Base-by-base conservation (phyloP, 345 rosid species). In the Physaria fendleri region DNA sequence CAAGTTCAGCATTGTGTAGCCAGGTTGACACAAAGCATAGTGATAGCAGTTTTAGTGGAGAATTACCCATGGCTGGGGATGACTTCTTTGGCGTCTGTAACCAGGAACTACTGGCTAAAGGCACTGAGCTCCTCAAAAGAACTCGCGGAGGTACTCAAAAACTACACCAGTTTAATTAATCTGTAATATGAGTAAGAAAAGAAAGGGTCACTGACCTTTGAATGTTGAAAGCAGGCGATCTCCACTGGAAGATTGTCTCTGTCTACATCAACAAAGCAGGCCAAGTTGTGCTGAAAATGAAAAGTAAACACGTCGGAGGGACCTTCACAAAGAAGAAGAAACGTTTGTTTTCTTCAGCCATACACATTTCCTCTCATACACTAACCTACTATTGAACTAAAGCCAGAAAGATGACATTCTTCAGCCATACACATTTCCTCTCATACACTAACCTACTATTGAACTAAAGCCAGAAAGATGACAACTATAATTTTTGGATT, bases 231-330 rank as follows among this genome's bases (percentile, higher is more conserved):
- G 64, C 89, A 93, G 99, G 95, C 30, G 99, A 89, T 52, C 88
- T 93, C 66, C 99, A 89, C 67, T 93, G 94, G 95, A 89, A 93
- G 71, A 45, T 85, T 37, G 91, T 89, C 14, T 86, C 89, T n/a
- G 91, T 82, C 54, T 85, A 93, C 65, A 79, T 86, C 35, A 83
- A 86, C 67, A 71, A 77, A 75, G 28, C 74, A 10, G 78, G 93
- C 25, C 83, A 86, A 81, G 98, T 86, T 53, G 77, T 78, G 73
- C 77, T 88, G 58, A 93, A 85, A 77, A 93, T 81, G 94, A 86
- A 83, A 68, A 93, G 99, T 77, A 88, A 77, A 60, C 97, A 80
- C 62, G 91, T 85, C 0, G 95, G 83, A 22, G 86, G 82, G 32
- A 83, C 94, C 34, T 78, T 88, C 65, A 88, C 91, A 59, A 93